Base-by-base conservation (phyloP, 2,329 filamentous ascomycete genomes). In the Nothomitra cinnamomea region DNA sequence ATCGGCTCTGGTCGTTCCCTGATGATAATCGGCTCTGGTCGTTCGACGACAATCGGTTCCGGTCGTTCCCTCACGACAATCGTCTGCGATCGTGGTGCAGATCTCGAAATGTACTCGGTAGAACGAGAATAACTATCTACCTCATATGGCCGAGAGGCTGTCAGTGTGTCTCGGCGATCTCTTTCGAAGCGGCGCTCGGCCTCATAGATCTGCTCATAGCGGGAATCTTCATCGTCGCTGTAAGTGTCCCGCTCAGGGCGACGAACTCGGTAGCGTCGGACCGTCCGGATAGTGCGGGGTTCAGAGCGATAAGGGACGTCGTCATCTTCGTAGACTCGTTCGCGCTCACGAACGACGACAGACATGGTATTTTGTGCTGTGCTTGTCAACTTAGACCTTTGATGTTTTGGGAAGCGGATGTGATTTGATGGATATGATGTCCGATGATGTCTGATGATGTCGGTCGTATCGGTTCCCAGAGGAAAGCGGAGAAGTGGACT, bases 11-110 rank as follows among this genome's bases (percentile, higher is more conserved):
- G 69, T 57, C 73, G 72, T 40, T 70, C 70, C 65, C 77, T 71
- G 57, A 72, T 69, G 60, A 77, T 70, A 57, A 79, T 77, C 66
- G 80, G 74, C 57, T 72, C 71, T 59, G 74, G 69, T 32, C n/a
- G n/a, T n/a, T n/a, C n/a, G 25, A 51, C 15, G 17, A 51, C 17
- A 25, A 51, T 17, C 22, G 69, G 69, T 12, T 67, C 67, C 54
- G 70, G 70, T 57, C 74, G 69, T 60, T 71, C 67, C 56, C 71
- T 71, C 62, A 78, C 73, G 62, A 78, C 70, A 61, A 72, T 69
- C 50, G 70, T 68, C 58, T 67, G 66, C 51, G 68, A 65, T 58
- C 65, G 65, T 25, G 63, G 64, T 42, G 71, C 68, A 5, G 72
- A 72, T 53, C 69, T 70, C 54, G 67, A 67, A 60, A 72, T 77